Percentiles rank a stretch among this genome's conserved stretches.
Conservation (phyloP, 805 yeast species). For the Candida corydali region DNA sequence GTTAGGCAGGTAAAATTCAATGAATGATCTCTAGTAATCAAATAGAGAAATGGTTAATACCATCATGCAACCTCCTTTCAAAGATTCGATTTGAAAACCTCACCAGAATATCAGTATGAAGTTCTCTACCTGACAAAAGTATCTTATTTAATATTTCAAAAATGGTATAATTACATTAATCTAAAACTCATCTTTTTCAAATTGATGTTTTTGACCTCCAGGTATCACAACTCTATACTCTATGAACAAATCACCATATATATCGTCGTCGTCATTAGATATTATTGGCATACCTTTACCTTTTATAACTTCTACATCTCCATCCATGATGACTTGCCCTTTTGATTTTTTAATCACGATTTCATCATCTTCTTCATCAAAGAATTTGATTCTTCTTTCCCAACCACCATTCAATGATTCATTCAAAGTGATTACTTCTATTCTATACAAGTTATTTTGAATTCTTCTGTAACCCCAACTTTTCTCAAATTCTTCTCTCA, state of each 20-base stretch:
- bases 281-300: constrained; percentile 84
- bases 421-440: constrained; percentile 66
- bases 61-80: no score
- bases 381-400: constrained; percentile 60
- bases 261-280: constrained; percentile 36
- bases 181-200: constrained; percentile 12
- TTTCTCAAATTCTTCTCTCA: constrained; percentile 50
- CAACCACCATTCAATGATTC: constrained; percentile 83
- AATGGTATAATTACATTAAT: no score
- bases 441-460: constrained; percentile 68
- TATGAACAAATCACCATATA: constrained; percentile 45
- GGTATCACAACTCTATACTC: constrained; percentile 45
- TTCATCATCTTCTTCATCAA: constrained; percentile 48
- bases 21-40: no score
- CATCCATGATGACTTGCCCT: constrained; percentile 55
- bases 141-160: no score
- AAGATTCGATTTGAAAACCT: no score
- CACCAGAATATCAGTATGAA: no score
- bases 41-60: no score
- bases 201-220: constrained; percentile 7
- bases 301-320: constrained; percentile 65
- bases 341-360: constrained; percentile 28
- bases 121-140: no score
- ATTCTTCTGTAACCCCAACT: constrained; percentile 86
- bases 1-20: no score